phyloP scores from a whole-genome alignment of 2,329 filamentous ascomycete species.

The Aureobasidium sp. region DNA sequence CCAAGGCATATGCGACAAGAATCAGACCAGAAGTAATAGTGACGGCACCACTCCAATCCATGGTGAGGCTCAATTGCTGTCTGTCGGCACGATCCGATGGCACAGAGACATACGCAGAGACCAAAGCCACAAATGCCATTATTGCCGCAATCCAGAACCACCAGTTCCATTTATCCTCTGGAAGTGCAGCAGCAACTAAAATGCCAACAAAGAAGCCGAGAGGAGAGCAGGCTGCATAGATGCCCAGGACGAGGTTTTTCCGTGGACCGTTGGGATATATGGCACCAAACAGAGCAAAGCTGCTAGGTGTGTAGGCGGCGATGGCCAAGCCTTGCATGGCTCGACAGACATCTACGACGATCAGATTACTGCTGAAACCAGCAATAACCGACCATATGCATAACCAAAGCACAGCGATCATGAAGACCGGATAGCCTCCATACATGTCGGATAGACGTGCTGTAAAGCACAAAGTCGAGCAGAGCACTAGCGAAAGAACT shows the following conservation, averaged over 20 bases:
- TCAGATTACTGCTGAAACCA: conserved; percentile 24
- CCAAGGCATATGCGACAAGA: conserved; percentile 29
- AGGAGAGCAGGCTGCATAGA: conserved; percentile 32
- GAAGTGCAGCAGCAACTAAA: conserved; percentile 27
- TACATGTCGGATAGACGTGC: conserved; percentile 31
- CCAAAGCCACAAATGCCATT: conserved; percentile 23
- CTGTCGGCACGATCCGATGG: conserved; percentile 28
- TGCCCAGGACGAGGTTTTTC: conserved; percentile 29
- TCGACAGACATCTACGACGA: conserved; percentile 27
- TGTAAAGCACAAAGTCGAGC: conserved; percentile 28
- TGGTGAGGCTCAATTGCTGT: conserved; percentile 27
- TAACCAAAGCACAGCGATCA: conserved; percentile 30
- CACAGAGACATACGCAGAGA: conserved; percentile 28
- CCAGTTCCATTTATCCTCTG: conserved; percentile 24
- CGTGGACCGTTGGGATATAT: conserved; percentile 27
- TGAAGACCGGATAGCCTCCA: conserved; percentile 31
- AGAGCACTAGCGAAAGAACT: conserved; percentile 29
- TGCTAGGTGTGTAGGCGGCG: conserved; percentile 30
- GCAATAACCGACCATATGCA: conserved; percentile 30
- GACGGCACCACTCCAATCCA: conserved; percentile 32
- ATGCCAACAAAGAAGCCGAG: conserved; percentile 32
- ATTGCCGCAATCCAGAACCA: conserved; percentile 31
- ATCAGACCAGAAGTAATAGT: conserved; percentile 31
- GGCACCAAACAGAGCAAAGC: conserved; percentile 29
- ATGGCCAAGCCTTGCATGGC: conserved; percentile 33